phyloP scores from a whole-genome alignment of 331 rosid species.

The Phaseolus coccineus region DNA sequence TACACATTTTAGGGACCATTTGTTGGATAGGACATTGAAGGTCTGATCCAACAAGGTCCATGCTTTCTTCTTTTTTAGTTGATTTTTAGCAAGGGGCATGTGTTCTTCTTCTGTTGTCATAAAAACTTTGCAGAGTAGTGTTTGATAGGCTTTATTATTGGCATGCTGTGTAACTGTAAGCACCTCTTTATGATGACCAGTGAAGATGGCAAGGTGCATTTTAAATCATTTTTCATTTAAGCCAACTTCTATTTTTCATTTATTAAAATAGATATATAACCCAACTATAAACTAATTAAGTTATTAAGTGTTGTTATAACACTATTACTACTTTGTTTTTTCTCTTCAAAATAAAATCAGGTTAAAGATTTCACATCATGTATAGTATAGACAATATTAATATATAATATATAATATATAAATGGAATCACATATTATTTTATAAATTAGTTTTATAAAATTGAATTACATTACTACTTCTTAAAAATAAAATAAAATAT shows the following conservation, averaged over 20 bases:
- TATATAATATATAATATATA: too few species aligned
- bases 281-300: neutral
- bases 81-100: neutral
- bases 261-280: neutral
- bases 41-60: neutral
- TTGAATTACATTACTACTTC: too few species aligned
- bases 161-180: neutral
- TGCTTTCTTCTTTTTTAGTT: neutral
- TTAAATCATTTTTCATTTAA: neutral
- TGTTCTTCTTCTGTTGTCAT: neutral
- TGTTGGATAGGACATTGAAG: slow-evolving; percentile 3
- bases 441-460: too few species aligned
- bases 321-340: neutral
- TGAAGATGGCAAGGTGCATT: neutral
- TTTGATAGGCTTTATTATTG: neutral
- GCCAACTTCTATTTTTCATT: too few species aligned
- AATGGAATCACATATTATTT: too few species aligned
- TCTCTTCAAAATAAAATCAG: neutral
- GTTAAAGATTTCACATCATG: too few species aligned
- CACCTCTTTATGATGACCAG: neutral
- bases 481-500: too few species aligned
- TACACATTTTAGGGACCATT: neutral
- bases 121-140: neutral
- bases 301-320: neutral
- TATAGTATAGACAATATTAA: too few species aligned